Evolutionary conservation across 164 flowering plant species (phyloP).

Genomic region (Paratinospora sagittata): DNA sequence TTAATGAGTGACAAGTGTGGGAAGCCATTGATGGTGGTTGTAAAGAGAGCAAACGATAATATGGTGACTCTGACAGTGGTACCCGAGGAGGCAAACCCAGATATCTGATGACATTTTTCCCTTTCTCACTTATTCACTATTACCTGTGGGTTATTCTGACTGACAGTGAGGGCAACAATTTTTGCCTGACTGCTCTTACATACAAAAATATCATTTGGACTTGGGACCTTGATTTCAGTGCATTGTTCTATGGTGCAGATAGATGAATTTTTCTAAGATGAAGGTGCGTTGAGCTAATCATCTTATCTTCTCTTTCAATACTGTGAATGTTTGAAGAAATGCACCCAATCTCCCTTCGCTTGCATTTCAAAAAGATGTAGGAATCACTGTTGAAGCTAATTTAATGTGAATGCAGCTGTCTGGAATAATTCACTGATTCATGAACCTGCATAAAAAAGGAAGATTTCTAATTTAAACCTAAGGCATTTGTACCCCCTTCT

Average conservation of each 20-base stretch:
- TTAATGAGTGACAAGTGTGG: conserved; percentile 73
- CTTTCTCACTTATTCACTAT: not conserved
- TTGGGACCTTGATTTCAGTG: not conserved
- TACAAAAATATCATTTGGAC: not conserved
- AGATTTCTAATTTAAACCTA: too few species aligned
- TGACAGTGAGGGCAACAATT: not conserved
- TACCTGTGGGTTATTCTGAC: too few species aligned
- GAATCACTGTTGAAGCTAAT: too few species aligned
- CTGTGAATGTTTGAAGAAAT: too few species aligned
- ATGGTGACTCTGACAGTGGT: conserved; percentile 48
- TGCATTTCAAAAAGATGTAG: too few species aligned
- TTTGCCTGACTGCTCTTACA: not conserved
- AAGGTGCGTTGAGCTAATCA: too few species aligned
- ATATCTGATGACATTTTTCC: conserved; percentile 27
- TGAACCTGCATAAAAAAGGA: too few species aligned
- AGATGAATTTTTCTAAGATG: not conserved
- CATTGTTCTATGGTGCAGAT: not conserved
- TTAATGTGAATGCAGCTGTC: too few species aligned
- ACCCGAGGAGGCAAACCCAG: conserved; percentile 79
- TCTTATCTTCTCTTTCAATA: too few species aligned
- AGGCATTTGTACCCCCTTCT: too few species aligned
- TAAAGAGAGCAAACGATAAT: conserved; percentile 51
- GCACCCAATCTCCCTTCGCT: too few species aligned
- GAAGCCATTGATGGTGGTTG: conserved; percentile 50
- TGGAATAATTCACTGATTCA: too few species aligned